Evolutionary conservation across 345 rosid species (phyloP).

Genomic region (Nasturtium officinale): DNA sequence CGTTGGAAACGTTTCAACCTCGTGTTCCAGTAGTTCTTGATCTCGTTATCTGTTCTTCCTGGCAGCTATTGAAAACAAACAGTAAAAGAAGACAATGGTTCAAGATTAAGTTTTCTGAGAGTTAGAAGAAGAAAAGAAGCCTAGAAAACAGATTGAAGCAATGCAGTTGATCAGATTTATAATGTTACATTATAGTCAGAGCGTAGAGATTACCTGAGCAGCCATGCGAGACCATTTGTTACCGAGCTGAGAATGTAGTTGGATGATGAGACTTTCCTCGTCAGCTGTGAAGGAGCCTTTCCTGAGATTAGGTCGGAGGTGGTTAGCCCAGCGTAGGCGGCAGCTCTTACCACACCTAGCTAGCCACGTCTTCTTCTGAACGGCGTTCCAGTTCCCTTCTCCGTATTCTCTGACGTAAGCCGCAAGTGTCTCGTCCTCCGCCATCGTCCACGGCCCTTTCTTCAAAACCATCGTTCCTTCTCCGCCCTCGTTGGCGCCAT

Average conservation of each 20-base stretch:
- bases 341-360: slow-evolving; percentile 66
- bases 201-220: slow-evolving; percentile 47
- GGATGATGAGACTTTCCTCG: slow-evolving; percentile 57
- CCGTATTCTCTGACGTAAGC: slow-evolving; percentile 57
- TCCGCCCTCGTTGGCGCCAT: slow-evolving; percentile 36
- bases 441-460: slow-evolving; percentile 66
- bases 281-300: slow-evolving; percentile 57
- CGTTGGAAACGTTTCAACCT: slow-evolving; percentile 64
- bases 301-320: slow-evolving; percentile 56
- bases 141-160: too few species aligned
- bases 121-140: too few species aligned
- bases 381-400: slow-evolving; percentile 68
- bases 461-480: slow-evolving; percentile 39
- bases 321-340: slow-evolving; percentile 65
- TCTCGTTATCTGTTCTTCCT: slow-evolving; percentile 76
- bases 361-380: slow-evolving; percentile 58
- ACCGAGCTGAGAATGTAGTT: slow-evolving; percentile 58
- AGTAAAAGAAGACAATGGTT: too few species aligned
- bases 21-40: slow-evolving; percentile 78
- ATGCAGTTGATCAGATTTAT: too few species aligned
- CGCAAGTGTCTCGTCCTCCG: slow-evolving; percentile 52
- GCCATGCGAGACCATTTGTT: slow-evolving; percentile 75
- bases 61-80: slow-evolving; percentile 46
- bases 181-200: not conserved
- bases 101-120: not conserved